phyloP scores from a whole-genome alignment of 2,329 filamentous ascomycete genomes.

The Aspergillus bombycis region DNA sequence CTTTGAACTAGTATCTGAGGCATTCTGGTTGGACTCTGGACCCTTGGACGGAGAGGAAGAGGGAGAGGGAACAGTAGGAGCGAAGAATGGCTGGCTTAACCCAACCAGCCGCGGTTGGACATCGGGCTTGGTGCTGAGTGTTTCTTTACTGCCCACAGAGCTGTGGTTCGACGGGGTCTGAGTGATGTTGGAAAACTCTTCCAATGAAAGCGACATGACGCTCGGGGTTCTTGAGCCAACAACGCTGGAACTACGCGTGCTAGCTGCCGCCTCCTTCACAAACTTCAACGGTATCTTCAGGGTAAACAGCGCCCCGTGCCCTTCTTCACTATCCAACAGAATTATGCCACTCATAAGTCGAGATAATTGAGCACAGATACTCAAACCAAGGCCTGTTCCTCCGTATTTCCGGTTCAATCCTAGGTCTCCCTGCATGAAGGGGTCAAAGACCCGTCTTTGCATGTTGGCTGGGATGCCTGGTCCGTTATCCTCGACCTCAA shows the following conservation, averaged over 20 bases:
- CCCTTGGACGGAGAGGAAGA: not conserved
- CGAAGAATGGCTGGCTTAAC: constrained; percentile 80
- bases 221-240: constrained; percentile 37
- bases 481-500: constrained; percentile 85
- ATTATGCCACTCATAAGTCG: constrained; percentile 81
- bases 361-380: constrained; percentile 86
- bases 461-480: constrained; percentile 80
- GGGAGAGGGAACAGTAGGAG: constrained; percentile 29
- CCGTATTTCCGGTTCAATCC: constrained; percentile 88
- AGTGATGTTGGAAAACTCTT: constrained; percentile 28
- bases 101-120: constrained; percentile 79
- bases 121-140: constrained; percentile 53
- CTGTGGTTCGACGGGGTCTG: constrained; percentile 27
- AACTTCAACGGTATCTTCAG: constrained; percentile 82
- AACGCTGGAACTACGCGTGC: constrained; percentile 26
- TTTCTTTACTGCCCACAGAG: constrained; percentile 20
- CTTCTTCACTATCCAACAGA: constrained; percentile 69
- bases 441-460: constrained; percentile 85
- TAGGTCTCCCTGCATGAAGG: constrained; percentile 90
- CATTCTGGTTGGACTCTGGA: no score
- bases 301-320: constrained; percentile 77
- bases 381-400: constrained; percentile 83
- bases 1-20: constrained; percentile 57
- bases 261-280: constrained; percentile 65
- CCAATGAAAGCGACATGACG: constrained; percentile 25